phyloP scores from a whole-genome alignment of 768 basidiomycete species.

The Russula sp. region DNA sequence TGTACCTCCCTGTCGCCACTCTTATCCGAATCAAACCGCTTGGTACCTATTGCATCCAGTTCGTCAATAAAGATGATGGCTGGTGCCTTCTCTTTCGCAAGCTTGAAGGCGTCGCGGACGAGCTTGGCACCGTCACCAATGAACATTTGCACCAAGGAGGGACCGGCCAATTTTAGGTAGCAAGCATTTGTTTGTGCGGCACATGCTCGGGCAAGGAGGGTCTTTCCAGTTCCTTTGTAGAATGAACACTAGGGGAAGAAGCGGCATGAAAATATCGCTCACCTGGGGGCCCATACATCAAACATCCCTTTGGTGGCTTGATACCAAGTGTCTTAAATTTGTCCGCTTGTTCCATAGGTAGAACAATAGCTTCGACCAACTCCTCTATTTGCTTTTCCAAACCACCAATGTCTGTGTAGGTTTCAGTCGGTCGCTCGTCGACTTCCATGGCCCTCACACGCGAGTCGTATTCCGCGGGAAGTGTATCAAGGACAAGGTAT shows the following conservation, averaged over 20 bases:
- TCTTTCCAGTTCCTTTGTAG: constrained; percentile 84
- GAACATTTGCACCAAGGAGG: constrained; percentile 99
- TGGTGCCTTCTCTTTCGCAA: constrained; percentile 97
- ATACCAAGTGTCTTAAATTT: constrained; percentile 99
- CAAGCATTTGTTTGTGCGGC: constrained; percentile 98
- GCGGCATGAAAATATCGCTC: constrained; percentile 16
- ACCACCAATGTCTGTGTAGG: constrained; percentile 96
- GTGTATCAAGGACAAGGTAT: constrained; percentile 90
- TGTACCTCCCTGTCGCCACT: constrained; percentile 99
- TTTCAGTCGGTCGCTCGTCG: constrained; percentile 95
- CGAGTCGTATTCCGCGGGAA: constrained; percentile 96
- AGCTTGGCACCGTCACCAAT: constrained; percentile 99
- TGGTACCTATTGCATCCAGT: constrained; percentile 97
- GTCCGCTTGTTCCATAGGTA: constrained; percentile 98
- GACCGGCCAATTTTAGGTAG: constrained; percentile 95
- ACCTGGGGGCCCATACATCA: constrained; percentile 99
- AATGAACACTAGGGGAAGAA: neutral
- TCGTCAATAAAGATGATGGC: constrained; percentile 99
- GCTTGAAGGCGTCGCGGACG: constrained; percentile 95
- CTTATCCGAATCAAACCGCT: constrained; percentile 98
- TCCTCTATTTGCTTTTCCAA: constrained; percentile 99
- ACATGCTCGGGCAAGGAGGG: constrained; percentile 93
- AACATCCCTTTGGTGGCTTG: constrained; percentile 92
- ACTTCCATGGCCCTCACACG: constrained; percentile 99
- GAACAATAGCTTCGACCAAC: constrained; percentile 93